Evolutionary conservation across 306 rosid species (phyloP).

Genomic region (Cucurbita moschata): DNA sequence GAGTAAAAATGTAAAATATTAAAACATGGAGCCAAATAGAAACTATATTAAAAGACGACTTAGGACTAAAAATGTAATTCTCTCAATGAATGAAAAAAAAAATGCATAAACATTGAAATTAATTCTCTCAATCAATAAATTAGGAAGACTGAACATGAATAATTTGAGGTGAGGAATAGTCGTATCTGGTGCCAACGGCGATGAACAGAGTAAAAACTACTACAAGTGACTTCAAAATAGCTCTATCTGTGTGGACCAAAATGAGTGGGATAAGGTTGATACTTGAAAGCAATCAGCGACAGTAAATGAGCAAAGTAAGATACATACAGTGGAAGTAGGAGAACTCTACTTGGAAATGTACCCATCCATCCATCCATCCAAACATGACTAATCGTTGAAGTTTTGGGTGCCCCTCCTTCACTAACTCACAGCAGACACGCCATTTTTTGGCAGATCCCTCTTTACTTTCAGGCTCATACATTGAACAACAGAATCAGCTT

Average conservation of each 20-base stretch:
- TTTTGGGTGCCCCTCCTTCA: not conserved
- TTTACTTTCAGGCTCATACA: not conserved
- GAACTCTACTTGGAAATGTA: not conserved
- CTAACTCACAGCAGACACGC: not conserved
- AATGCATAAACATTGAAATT: too few species aligned
- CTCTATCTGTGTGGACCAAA: not conserved
- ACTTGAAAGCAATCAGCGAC: not conserved
- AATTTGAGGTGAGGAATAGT: not conserved
- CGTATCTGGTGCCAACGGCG: not conserved
- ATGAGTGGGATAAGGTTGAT: not conserved
- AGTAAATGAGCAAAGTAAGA: not conserved
- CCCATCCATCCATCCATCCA: not conserved
- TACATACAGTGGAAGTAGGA: not conserved
- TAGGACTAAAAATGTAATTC: too few species aligned
- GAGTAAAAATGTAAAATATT: too few species aligned
- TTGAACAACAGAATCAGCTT: not conserved
- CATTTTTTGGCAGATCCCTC: not conserved
- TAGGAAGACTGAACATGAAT: not conserved
- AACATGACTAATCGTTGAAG: not conserved
- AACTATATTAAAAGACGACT: not conserved
- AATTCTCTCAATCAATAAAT: not conserved
- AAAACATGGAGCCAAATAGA: too few species aligned
- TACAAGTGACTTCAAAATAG: not conserved
- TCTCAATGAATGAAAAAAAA: too few species aligned
- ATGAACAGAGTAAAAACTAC: not conserved